Percentiles rank a stretch among this genome's conserved stretches.
Evolutionary conservation across 2,329 filamentous ascomycete species (phyloP).

Genomic region (Fonsecaea multimorphosa): DNA sequence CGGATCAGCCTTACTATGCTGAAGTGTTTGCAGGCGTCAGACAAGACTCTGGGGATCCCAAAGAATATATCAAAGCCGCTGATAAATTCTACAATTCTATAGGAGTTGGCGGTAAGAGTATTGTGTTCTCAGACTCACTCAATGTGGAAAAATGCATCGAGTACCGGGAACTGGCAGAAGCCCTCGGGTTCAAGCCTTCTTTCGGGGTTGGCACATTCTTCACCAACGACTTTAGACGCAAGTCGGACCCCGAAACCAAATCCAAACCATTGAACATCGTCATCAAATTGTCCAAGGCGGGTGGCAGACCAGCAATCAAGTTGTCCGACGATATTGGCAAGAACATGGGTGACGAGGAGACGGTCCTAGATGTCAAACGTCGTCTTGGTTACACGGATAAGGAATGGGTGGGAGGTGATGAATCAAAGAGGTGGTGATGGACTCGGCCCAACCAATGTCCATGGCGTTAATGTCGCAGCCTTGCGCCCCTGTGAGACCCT

Average conservation of each 20-base stretch:
- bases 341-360: constrained; percentile 85
- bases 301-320: constrained; percentile 83
- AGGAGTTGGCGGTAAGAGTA: constrained; percentile 79
- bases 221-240: constrained; percentile 88
- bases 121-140: constrained; percentile 95
- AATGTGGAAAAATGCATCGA: constrained; percentile 89
- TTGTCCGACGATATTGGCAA: constrained; percentile 91
- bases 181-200: constrained; percentile 78
- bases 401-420: constrained; percentile 81
- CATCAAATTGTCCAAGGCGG: constrained; percentile 90
- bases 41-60: constrained; percentile 88
- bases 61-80: constrained; percentile 78
- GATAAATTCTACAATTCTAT: constrained; percentile 78
- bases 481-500: constrained; percentile 23
- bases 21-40: constrained; percentile 82
- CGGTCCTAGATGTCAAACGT: constrained; percentile 82
- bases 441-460: constrained; percentile 40
- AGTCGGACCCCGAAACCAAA: constrained; percentile 72
- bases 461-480: constrained; percentile 35
- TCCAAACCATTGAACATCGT: constrained; percentile 95
- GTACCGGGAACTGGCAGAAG: constrained; percentile 84
- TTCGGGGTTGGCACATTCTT: constrained; percentile 96
- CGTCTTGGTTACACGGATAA: constrained; percentile 85
- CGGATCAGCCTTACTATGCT: constrained; percentile 69
- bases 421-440: constrained; percentile 79